Conservation (phyloP, 306 rosid genomes). For the Pachyrhizus erosus region DNA sequence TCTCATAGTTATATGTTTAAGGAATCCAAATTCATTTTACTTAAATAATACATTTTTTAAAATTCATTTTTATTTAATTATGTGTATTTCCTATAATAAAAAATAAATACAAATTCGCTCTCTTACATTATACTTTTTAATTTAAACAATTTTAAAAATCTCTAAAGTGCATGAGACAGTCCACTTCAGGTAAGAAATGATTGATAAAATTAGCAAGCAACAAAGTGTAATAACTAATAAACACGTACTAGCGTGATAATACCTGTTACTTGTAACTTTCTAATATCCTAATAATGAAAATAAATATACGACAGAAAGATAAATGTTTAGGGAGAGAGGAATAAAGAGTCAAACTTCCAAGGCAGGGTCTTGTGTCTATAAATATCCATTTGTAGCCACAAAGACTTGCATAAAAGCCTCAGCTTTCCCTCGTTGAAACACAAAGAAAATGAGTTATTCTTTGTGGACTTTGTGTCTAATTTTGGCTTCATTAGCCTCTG, state of each 20-base stretch:
- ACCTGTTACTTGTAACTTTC: not conserved
- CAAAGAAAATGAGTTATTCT: conserved; percentile 43
- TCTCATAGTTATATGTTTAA: no score
- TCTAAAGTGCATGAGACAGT: not conserved
- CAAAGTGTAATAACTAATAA: not conserved
- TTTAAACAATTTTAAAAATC: not conserved
- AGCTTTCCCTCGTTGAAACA: not conserved
- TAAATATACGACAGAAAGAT: not conserved
- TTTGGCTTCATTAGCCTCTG: conserved; percentile 36
- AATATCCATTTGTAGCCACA: not conserved
- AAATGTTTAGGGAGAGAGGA: not conserved
- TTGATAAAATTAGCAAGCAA: not conserved
- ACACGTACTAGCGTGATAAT: not conserved
- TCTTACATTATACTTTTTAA: not conserved
- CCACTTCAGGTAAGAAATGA: not conserved
- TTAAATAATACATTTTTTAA: no score
- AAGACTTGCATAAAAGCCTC: not conserved
- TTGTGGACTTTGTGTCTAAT: conserved; percentile 32
- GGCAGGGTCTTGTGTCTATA: not conserved
- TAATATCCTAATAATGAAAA: not conserved
- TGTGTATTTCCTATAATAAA: not conserved
- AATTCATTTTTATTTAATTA: no score
- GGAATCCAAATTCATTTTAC: no score
- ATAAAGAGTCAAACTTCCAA: not conserved
- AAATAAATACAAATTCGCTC: not conserved